Conservation (phyloP, 345 rosid species). For the Hibiscus syriacus region DNA sequence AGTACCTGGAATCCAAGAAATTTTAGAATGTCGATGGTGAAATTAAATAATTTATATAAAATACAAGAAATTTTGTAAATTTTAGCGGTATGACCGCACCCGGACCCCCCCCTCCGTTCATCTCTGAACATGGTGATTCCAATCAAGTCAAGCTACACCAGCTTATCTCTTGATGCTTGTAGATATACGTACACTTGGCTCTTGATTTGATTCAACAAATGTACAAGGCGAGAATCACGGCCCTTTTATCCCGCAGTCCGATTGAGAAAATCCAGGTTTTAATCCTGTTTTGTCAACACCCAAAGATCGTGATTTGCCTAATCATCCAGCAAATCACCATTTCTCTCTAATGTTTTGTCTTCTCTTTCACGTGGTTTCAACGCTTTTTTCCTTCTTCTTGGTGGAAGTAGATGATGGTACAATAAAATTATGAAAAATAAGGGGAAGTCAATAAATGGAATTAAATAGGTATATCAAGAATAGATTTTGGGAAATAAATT, state of each 20-base stretch:
- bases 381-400: too few relatives aligned
- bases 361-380: background rate
- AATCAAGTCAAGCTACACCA: background rate
- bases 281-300: background rate
- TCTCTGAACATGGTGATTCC: background rate
- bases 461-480: too few relatives aligned
- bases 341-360: background rate
- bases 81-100: too few relatives aligned
- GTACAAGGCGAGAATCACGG: background rate
- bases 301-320: background rate
- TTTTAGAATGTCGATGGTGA: too few relatives aligned
- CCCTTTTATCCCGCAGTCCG: background rate
- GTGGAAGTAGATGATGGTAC: too few relatives aligned
- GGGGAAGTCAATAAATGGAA: too few relatives aligned
- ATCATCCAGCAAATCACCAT: background rate
- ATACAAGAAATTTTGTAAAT: too few relatives aligned
- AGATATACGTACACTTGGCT: background rate
- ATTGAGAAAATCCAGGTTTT: background rate
- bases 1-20: too few relatives aligned
- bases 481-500: too few relatives aligned
- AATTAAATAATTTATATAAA: too few relatives aligned
- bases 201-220: background rate
- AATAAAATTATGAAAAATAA: too few relatives aligned
- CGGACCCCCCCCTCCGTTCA: too few relatives aligned
- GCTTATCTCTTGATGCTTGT: background rate